Percentiles rank a stretch among this genome's conserved stretches.
Evolutionary conservation across 1,284 basidiomycete genomes (phyloP).

Genomic region (Tranzscheliella williamsii): DNA sequence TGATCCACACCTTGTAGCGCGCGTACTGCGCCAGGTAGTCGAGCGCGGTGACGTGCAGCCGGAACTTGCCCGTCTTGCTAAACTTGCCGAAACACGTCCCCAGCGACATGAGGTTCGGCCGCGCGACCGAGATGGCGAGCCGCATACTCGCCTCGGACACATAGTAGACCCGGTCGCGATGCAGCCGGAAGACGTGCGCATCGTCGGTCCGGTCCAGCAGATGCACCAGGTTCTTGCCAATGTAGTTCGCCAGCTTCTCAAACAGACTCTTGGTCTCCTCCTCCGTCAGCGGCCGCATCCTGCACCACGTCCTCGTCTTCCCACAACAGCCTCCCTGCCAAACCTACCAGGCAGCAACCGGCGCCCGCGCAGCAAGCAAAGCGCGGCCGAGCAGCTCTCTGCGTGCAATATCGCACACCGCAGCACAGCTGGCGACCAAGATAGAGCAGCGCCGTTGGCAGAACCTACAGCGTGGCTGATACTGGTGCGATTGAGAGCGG

Average conservation of each 20-base stretch:
- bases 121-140: slow-evolving; percentile 84
- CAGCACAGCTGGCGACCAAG: no score
- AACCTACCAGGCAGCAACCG: no score
- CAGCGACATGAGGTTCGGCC: slow-evolving; percentile 87
- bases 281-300: slow-evolving; percentile 61
- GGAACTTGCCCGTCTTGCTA: slow-evolving; percentile 95
- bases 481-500: no score
- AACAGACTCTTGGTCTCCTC: slow-evolving; percentile 70
- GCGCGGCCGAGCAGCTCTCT: no score
- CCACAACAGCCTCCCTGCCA: no score
- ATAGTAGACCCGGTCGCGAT: slow-evolving; percentile 60
- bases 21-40: slow-evolving; percentile 95
- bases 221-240: slow-evolving; percentile 84
- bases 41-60: slow-evolving; percentile 89
- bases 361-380: no score
- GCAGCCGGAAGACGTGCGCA: slow-evolving; percentile 61
- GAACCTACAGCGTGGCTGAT: no score
- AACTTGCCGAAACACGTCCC: slow-evolving; percentile 99
- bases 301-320: no score
- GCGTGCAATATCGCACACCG: no score
- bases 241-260: slow-evolving; percentile 86
- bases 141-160: slow-evolving; percentile 70
- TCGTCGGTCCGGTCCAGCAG: slow-evolving; percentile 59
- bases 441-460: no score
- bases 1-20: slow-evolving; percentile 99